Evolutionary conservation across 2,329 filamentous ascomycete genomes (phyloP).

Genomic region (Venturia aucupariae): DNA sequence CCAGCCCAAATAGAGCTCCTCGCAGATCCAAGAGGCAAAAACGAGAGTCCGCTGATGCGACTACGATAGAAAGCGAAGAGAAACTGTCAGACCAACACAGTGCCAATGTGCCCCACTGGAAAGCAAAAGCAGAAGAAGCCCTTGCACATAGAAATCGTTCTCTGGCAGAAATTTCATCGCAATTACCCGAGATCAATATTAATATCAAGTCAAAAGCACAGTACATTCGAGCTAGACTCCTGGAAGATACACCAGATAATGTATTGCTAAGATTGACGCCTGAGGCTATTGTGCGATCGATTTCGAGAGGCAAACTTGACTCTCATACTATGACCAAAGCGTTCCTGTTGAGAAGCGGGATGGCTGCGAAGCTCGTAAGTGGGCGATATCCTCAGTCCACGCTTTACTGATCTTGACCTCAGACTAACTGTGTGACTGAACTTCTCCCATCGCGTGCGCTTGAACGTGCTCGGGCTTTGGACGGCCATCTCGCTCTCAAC

Average conservation of each 20-base stretch:
- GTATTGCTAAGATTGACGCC: constrained; percentile 38
- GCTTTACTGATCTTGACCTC: not conserved
- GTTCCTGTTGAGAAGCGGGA: constrained; percentile 45
- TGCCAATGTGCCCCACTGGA: constrained; percentile 25
- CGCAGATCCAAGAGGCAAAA: not conserved
- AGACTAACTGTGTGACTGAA: constrained; percentile 39
- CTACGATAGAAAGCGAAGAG: not conserved
- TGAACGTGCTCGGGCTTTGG: constrained; percentile 30
- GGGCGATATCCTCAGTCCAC: not conserved
- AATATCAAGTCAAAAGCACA: constrained; percentile 13
- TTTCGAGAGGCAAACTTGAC: constrained; percentile 37
- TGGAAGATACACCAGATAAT: not conserved
- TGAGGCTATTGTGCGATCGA: constrained; percentile 31
- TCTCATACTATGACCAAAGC: constrained; percentile 40
- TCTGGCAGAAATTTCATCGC: constrained; percentile 32
- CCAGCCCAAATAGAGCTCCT: not conserved
- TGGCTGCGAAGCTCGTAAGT: constrained; percentile 41
- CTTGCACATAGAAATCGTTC: constrained; percentile 39
- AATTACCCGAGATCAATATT: constrained; percentile 23
- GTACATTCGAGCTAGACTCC: constrained; percentile 25
- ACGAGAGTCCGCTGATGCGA: not conserved
- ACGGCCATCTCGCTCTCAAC: constrained; percentile 26
- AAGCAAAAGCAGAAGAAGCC: constrained; percentile 36
- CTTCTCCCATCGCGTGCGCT: constrained; percentile 34
- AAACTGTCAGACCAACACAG: not conserved